These are phyloP conservation scores for Thoreauomyces humboldtii DNA, from an alignment of 192 early-diverging fungal species.

Conservation along the genomic window DNA sequence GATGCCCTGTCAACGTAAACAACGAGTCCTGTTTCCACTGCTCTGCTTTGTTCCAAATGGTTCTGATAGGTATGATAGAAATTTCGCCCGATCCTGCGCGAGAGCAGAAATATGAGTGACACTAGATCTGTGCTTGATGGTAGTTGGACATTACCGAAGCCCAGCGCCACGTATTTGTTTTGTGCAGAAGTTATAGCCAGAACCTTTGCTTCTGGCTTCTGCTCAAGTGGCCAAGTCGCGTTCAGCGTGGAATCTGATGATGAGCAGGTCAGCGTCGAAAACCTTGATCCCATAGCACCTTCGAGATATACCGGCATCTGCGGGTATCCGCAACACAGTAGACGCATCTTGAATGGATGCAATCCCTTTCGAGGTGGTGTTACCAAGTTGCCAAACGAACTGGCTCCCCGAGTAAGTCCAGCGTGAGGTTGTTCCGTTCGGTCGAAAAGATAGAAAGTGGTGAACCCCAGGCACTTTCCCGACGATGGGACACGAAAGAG, in stretches of 20 bases:
- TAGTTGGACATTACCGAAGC: conserved; percentile 52
- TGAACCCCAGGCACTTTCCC: neutral
- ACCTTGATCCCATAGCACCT: no score
- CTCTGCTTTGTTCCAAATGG: conserved; percentile 22
- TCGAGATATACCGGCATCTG: no score
- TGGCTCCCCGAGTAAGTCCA: conserved; percentile 6
- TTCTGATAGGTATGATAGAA: conserved; percentile 47
- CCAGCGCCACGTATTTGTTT: conserved; percentile 63
- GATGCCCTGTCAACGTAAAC: conserved; percentile 46
- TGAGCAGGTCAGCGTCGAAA: no score
- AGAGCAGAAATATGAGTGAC: neutral
- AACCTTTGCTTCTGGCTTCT: conserved; percentile 28
- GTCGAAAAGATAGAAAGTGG: neutral
- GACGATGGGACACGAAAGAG: conserved; percentile 3
- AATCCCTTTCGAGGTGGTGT: no score
- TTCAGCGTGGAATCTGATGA: conserved; percentile 26
- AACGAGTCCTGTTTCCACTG: conserved; percentile 11
- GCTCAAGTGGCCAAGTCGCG: conserved; percentile 35
- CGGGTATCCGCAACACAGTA: no score
- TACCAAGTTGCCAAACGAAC: no score
- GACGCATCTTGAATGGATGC: no score
- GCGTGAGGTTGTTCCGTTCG: neutral
- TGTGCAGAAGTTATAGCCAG: conserved; percentile 49
- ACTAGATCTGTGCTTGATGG: neutral
- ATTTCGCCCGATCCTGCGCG: conserved; percentile 62